Base-by-base conservation (phyloP, 495 filamentous ascomycete species). In the Astrothelium subdiscretum region DNA sequence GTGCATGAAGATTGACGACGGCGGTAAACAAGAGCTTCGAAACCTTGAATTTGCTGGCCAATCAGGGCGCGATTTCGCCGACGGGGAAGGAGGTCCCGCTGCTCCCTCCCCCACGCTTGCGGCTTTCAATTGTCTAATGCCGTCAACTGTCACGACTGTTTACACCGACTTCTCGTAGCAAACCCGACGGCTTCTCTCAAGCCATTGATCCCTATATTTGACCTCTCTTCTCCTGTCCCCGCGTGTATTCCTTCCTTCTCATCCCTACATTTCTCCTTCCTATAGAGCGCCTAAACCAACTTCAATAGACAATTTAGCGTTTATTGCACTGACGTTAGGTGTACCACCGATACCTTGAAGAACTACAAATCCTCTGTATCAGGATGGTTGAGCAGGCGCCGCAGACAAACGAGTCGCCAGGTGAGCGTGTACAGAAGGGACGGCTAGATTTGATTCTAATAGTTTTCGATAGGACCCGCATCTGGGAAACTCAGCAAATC, bases 351-450 rank as follows among this genome's bases (percentile, higher is more conserved):
- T n/a, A n/a, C n/a, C n/a, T n/a, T n/a, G n/a, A n/a, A n/a, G n/a
- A n/a, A n/a, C n/a, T n/a, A n/a, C n/a, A n/a, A n/a, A n/a, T n/a
- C n/a, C n/a, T n/a, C n/a, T n/a, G n/a, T 32, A 61, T 60, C 48
- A 60, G 43, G 38, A 59, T 59, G 57, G 57, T 57, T 15, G 67
- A 69, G 60, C 65, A 69, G 3, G 65, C 65, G 54, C 15, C 66
- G 3, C 67, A 72, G 57, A 71, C 70, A n/a, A 72, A 72, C 62
- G 64, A 57, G 15, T 57, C 70, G 20, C 69, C 70, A n/a, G 59
- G 69, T 71, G 59, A 58, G 68, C n/a, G n/a, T n/a, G n/a, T n/a
- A n/a, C n/a, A n/a, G n/a, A n/a, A n/a, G n/a, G n/a, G n/a, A n/a
- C n/a, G n/a, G n/a, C n/a, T n/a, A n/a, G n/a, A n/a, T n/a, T n/a